phyloP scores from a whole-genome alignment of 1,284 basidiomycete species.

The Sphaerobolus stellatus region DNA sequence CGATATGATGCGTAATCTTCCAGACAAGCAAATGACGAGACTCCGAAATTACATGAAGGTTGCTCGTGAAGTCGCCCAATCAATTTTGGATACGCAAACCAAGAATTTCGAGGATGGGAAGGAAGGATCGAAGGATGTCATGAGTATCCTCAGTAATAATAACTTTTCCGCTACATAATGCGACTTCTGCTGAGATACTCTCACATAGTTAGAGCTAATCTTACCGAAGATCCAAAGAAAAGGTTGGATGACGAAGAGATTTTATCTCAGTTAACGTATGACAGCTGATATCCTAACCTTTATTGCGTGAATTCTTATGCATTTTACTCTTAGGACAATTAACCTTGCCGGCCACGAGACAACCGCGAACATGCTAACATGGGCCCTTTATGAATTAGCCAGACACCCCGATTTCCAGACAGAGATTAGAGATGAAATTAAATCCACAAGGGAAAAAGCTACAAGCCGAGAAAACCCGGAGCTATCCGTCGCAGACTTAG shows the following conservation, averaged over 20 bases:
- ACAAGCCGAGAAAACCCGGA: slow-evolving; percentile 35
- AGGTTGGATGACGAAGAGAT: background rate
- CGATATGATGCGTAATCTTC: background rate
- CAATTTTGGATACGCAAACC: background rate
- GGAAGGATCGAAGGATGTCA: slow-evolving; percentile 8
- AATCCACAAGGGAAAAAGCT: background rate
- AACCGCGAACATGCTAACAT: slow-evolving; percentile 30
- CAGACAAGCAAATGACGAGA: slow-evolving; percentile 1
- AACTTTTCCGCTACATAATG: background rate
- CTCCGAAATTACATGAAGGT: slow-evolving; percentile 6
- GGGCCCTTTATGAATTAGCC: slow-evolving; percentile 25
- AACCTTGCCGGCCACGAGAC: slow-evolving; percentile 36
- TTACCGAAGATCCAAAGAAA: background rate
- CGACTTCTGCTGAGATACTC: background rate
- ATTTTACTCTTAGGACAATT: slow-evolving; percentile 19
- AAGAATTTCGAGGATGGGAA: background rate
- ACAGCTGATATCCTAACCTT: background rate
- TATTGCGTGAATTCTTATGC: background rate
- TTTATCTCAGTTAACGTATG: slow-evolving; percentile 8
- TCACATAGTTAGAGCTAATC: slow-evolving; percentile 6
- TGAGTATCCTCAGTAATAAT: slow-evolving; percentile 10
- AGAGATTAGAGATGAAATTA: slow-evolving; percentile 3
- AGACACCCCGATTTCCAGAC: slow-evolving; percentile 11
- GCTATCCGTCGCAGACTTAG: slow-evolving; percentile 46
- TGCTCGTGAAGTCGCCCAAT: background rate